Evolutionary conservation across 169 alveolate species (phyloP), one percentile per base, ranked within the genome.

Genomic region (Blepharisma undulans): DNA sequence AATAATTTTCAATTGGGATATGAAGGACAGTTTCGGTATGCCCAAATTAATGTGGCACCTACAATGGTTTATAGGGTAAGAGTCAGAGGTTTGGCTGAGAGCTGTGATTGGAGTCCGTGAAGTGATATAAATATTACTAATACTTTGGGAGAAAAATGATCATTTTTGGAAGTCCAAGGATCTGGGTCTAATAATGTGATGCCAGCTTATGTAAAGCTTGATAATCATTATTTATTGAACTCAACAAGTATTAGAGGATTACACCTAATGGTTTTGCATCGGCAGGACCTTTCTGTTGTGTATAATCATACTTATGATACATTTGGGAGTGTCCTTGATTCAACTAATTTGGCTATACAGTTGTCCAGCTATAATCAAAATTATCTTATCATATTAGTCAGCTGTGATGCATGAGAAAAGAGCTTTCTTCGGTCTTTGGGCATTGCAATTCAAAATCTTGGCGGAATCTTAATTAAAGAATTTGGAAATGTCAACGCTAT

Each of bases 91-190:
- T 48, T 22, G 19, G 29, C 89, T 48, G 72, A 25, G 34, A 32
- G 21, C 22, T 82, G 89, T 59, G 89, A 33, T 16, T 33, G 34
- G 10, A 48, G 78, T 16, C 76, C 25, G 14, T 82, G 89, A 78
- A 82, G 89, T 59, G 89, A 34, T 21, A 22, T 48, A 19, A 82
- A 36, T 4, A 21, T 34, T 16, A 21, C 60, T 19, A 25, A 27
- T 10, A n/a, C 89, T 21, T 33, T 74, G 8, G 48, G 60, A 4
- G 60, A 48, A 25, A 21, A 25, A n/a, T 25, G 71, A 22, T n/a
- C 74, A 36, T 34, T 34, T 48, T 22, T 82, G 36, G 89, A 82
- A 82, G 77, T 82, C 27, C 89, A 82, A 82, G 89, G 89, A 0
- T 3, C 89, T n/a, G 34, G 89, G 22, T 22, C 29, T 1, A 25